A percentile compares a stretch with the other conserved stretches of the same genome.
Evolutionary conservation across 371 early-diverging fungal species (phyloP).

Genomic region (Racocetra persica): DNA sequence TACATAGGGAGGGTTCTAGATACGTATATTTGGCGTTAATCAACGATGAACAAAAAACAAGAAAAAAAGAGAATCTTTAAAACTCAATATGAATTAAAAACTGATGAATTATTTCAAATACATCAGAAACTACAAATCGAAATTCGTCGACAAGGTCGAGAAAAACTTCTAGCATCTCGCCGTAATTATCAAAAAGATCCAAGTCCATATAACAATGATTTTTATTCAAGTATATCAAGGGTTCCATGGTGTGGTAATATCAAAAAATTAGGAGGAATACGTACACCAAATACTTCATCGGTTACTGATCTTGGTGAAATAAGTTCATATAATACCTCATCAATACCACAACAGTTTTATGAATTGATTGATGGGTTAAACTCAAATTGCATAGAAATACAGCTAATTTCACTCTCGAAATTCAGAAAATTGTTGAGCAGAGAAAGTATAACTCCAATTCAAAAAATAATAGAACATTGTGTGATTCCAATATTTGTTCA

Average conservation of each 20-base stretch:
- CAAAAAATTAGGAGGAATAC: constrained; percentile 40
- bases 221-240: constrained; percentile 5
- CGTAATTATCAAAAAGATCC: constrained; percentile 64
- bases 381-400: constrained; percentile 78
- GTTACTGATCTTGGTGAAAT: constrained; percentile 82
- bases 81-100: constrained; percentile 82
- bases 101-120: constrained; percentile 92
- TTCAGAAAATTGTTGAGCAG: constrained; percentile 98
- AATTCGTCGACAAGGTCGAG: constrained; percentile 95
- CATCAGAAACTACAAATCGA: constrained; percentile 94
- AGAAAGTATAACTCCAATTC: constrained; percentile 98
- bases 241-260: neutral
- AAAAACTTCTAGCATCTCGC: constrained; percentile 91
- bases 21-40: neutral
- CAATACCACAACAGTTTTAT: constrained; percentile 71
- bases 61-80: constrained; percentile 82
- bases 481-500: constrained; percentile 97
- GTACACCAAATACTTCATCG: constrained; percentile 60
- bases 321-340: constrained; percentile 49
- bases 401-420: constrained; percentile 85
- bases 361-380: constrained; percentile 75
- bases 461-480: constrained; percentile 93
- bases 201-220: neutral
- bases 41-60: constrained; percentile 59
- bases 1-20: too few relatives aligned